phyloP scores from a whole-genome alignment of 495 filamentous ascomycete species.

The Poronia punctata region DNA sequence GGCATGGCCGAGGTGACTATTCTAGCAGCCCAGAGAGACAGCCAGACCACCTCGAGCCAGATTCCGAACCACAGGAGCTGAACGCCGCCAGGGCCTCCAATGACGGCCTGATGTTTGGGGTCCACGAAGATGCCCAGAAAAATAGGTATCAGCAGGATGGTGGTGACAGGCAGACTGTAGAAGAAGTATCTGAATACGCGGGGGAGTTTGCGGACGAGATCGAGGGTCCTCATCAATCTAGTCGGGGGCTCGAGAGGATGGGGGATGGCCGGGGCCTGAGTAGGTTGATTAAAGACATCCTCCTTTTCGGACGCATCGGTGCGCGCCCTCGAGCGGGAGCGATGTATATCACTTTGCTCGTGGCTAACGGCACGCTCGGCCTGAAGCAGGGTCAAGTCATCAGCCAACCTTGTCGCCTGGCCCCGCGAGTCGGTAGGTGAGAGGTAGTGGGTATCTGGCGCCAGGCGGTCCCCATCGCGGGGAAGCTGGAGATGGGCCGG shows the following conservation, averaged over 20 bases:
- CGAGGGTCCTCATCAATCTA: conserved; percentile 47
- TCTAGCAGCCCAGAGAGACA: conserved; percentile 78
- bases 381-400: conserved; percentile 77
- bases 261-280: conserved; percentile 51
- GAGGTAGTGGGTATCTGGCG: conserved; percentile 6
- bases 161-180: conserved; percentile 71
- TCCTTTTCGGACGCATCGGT: conserved; percentile 46
- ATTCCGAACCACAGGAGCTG: conserved; percentile 83
- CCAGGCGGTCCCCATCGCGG: conserved; percentile 5
- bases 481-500: conserved; percentile 17
- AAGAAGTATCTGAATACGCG: conserved; percentile 77
- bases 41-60: conserved; percentile 91
- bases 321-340: conserved; percentile 29
- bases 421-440: conserved; percentile 40
- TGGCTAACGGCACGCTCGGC: conserved; percentile 68
- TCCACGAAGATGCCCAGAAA: conserved; percentile 68
- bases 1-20: conserved; percentile 74
- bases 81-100: conserved; percentile 69
- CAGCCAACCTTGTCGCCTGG: conserved; percentile 64
- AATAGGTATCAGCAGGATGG: conserved; percentile 72
- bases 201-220: conserved; percentile 60
- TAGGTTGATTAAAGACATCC: conserved; percentile 72
- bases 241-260: conserved; percentile 23
- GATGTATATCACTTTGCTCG: conserved; percentile 34
- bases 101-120: conserved; percentile 22